Evolutionary conservation across 495 filamentous ascomycete genomes (phyloP).

Genomic region (Penicillium robsamsonii): DNA sequence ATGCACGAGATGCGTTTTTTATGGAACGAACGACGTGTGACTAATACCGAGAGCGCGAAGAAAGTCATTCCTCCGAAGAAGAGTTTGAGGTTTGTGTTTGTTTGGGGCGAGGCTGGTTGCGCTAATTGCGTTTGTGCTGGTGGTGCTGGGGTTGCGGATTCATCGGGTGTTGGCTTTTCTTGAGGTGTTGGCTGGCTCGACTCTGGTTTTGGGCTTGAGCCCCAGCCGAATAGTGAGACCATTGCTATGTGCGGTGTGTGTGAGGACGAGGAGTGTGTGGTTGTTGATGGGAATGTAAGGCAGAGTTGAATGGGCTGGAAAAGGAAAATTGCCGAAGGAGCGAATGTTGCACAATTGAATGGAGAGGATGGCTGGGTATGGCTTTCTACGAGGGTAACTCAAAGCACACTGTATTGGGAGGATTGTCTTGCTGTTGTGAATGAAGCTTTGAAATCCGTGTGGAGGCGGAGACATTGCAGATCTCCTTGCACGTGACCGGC

Average conservation of each 20-base stretch:
- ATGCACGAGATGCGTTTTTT: slow-evolving; percentile 51
- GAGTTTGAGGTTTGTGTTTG: slow-evolving; percentile 45
- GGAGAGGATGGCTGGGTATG: neutral
- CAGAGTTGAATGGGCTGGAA: neutral
- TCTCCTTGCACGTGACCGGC: slow-evolving; percentile 4
- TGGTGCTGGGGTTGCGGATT: slow-evolving; percentile 3
- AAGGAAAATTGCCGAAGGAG: neutral
- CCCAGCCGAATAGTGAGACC: slow-evolving; percentile 33
- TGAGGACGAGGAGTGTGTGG: slow-evolving; percentile 13
- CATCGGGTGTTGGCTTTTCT: slow-evolving; percentile 9
- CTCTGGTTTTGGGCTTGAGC: slow-evolving; percentile 27
- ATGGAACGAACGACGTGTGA: slow-evolving; percentile 67
- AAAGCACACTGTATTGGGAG: slow-evolving; percentile 1
- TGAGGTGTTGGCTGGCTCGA: slow-evolving; percentile 3
- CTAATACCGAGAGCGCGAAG: slow-evolving; percentile 60
- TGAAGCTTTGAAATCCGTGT: slow-evolving; percentile 4
- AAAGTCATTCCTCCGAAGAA: slow-evolving; percentile 73
- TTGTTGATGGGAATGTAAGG: slow-evolving; percentile 7
- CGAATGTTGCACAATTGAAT: neutral
- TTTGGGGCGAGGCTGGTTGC: slow-evolving; percentile 16
- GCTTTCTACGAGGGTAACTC: neutral
- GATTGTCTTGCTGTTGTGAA: neutral
- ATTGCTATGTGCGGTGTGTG: slow-evolving; percentile 14
- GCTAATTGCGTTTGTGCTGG: slow-evolving; percentile 17
- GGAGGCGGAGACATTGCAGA: slow-evolving; percentile 5